These are phyloP conservation scores for Sporothrix curviconia DNA, from an alignment of 2,329 filamentous ascomycete species.

Conservation along the genomic window DNA sequence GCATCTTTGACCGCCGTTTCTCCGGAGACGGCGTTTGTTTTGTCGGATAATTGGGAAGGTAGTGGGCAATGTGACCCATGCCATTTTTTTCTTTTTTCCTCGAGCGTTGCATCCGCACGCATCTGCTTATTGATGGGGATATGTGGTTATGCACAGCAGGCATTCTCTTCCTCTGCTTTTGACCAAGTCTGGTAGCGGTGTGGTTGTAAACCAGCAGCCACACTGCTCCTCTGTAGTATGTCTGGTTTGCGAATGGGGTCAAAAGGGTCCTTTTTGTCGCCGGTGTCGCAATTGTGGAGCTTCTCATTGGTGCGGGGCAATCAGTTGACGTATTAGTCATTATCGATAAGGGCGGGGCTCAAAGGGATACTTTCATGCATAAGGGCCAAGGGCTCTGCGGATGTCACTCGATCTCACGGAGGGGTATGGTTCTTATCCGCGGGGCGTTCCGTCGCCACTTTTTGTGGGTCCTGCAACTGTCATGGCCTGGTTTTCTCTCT, in stretches of 20 bases:
- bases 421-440: background rate
- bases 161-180: too few species aligned
- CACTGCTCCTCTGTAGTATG: too few species aligned
- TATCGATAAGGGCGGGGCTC: conserved; percentile 2
- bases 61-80: background rate
- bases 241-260: too few species aligned
- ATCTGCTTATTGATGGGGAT: background rate
- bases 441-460: conserved; percentile 11
- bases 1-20: background rate
- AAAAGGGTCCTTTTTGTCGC: too few species aligned
- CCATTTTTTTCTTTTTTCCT: too few species aligned
- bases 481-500: background rate
- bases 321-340: conserved; percentile 1
- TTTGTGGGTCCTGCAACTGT: conserved; percentile 1
- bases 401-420: background rate
- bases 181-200: too few species aligned
- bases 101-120: conserved; percentile 2
- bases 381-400: background rate
- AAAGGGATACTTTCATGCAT: background rate
- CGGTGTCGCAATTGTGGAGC: background rate
- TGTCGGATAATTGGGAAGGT: too few species aligned
- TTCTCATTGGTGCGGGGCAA: conserved; percentile 9
- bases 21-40: background rate
- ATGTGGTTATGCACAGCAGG: too few species aligned
- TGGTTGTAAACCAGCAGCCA: too few species aligned